Evolutionary conservation across 129 eudicot genomes (phyloP).

Genomic region (Arctium lappa): DNA sequence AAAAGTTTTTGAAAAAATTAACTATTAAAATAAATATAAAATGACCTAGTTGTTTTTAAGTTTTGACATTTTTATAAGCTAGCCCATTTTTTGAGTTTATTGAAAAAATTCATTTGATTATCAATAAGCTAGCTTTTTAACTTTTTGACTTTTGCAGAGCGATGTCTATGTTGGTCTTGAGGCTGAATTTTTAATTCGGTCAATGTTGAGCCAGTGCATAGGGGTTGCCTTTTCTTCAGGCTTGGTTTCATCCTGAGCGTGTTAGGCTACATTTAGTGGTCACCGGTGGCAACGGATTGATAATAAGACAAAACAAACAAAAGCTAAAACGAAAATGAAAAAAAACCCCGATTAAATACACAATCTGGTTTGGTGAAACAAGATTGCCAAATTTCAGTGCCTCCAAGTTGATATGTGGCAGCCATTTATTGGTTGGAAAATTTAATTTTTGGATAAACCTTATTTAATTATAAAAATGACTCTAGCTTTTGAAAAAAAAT

Average conservation of each 20-base stretch:
- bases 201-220: background rate
- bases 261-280: no score
- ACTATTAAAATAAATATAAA: no score
- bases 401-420: background rate
- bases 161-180: background rate
- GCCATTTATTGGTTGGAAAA: no score
- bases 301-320: background rate
- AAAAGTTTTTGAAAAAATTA: background rate
- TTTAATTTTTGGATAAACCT: background rate
- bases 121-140: no score
- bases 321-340: no score
- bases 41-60: no score
- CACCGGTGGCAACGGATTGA: background rate
- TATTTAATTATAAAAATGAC: no score
- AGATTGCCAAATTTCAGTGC: background rate
- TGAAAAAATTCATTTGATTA: background rate
- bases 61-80: background rate
- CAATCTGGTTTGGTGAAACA: background rate
- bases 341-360: no score
- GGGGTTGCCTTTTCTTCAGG: conserved; percentile 5
- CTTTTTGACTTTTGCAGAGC: no score
- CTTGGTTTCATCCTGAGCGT: conserved; percentile 8
- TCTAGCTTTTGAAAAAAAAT: background rate
- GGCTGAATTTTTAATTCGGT: background rate
- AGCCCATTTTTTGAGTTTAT: background rate